These are phyloP conservation scores for Pholiota adiposa DNA, from an alignment of 1,284 basidiomycete species.

Conservation along the genomic window DNA sequence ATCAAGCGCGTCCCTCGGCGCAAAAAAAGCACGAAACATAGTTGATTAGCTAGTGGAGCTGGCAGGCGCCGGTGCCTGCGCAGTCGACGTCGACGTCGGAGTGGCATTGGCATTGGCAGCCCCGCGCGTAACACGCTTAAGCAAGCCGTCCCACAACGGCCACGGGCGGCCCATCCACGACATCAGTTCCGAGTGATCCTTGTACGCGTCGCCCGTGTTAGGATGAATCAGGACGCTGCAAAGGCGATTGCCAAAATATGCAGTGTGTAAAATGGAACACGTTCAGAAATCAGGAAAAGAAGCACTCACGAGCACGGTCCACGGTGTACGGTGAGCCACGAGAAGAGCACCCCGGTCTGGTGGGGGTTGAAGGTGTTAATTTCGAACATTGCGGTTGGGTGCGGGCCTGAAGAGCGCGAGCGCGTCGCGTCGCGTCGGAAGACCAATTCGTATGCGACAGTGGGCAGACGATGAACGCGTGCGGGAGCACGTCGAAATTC, in stretches of 20 bases:
- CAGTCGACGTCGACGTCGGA: background rate
- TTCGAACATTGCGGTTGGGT: constrained; percentile 73
- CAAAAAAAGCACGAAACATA: no score
- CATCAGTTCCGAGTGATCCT: constrained; percentile 66
- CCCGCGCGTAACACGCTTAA: constrained; percentile 24
- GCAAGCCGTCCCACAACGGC: constrained; percentile 51
- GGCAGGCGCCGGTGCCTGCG: background rate
- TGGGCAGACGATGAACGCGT: no score
- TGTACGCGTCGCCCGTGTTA: constrained; percentile 62
- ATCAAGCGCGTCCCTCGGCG: no score
- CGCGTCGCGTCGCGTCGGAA: background rate
- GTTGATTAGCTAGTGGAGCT: background rate
- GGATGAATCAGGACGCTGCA: constrained; percentile 70
- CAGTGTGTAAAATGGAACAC: no score
- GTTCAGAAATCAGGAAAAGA: no score
- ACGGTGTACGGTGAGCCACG: constrained; percentile 65
- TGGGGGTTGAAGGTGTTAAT: constrained; percentile 69
- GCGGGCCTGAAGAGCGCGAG: no score
- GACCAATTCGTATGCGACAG: background rate
- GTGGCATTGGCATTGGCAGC: background rate
- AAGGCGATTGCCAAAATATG: background rate
- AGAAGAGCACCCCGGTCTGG: constrained; percentile 68
- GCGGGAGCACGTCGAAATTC: no score
- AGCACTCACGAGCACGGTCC: constrained; percentile 68
- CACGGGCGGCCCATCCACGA: constrained; percentile 74